Evolutionary conservation across 805 yeast genomes (phyloP).

Genomic region (Pichia sporocuriosa): DNA sequence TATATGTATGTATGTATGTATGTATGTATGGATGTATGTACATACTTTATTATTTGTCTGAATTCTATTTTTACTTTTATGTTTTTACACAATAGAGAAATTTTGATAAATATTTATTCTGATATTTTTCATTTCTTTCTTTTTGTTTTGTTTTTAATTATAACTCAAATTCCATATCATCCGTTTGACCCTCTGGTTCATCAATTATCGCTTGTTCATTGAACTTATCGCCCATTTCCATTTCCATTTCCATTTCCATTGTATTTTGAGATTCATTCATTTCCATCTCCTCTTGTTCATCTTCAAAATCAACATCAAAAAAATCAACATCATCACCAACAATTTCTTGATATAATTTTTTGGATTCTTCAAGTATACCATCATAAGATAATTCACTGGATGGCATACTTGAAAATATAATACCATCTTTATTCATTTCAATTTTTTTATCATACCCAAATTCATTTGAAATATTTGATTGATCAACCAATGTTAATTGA

Average conservation of each 20-base stretch:
- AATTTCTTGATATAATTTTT: conserved; percentile 61
- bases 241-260: neutral
- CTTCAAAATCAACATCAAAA: conserved; percentile 94
- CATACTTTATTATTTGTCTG: neutral
- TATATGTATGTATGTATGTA: neutral
- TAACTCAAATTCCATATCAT: conserved; percentile 35
- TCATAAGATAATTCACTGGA: conserved; percentile 86
- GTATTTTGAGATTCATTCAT: conserved; percentile 2
- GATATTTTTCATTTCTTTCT: neutral
- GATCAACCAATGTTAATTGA: conserved; percentile 44
- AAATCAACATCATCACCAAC: conserved; percentile 95
- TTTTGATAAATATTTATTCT: neutral
- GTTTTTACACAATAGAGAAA: neutral
- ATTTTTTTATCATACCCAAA: conserved; percentile 23
- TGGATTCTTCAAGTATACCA: conserved; percentile 80
- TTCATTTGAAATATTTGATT: conserved; percentile 26
- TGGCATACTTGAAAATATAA: conserved; percentile 55
- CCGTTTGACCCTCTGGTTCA: conserved; percentile 28
- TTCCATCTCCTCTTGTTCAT: conserved; percentile 59
- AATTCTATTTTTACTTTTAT: neutral
- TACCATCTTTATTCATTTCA: conserved; percentile 30
- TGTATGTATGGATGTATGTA: neutral
- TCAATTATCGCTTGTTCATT: conserved; percentile 33
- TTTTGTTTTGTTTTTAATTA: conserved; percentile 4
- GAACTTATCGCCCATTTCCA: conserved; percentile 7